Percentiles rank a stretch among this genome's conserved stretches.
Evolutionary conservation across 2,329 filamentous ascomycete genomes (phyloP).

Genomic region (Penicillium polonicum): DNA sequence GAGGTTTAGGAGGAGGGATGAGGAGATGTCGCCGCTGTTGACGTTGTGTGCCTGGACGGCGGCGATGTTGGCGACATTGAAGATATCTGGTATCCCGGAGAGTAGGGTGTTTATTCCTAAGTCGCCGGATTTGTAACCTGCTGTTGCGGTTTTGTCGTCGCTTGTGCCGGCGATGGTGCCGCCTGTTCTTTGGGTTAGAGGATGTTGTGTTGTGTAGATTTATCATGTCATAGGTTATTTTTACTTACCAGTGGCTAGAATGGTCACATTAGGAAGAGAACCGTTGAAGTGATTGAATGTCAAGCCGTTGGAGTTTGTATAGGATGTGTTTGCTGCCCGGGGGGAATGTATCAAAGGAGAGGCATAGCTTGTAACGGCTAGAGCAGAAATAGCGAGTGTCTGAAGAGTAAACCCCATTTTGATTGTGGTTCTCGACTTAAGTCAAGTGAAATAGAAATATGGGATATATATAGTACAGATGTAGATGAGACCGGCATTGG

Average conservation of each 20-base stretch:
- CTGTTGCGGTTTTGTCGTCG: constrained; percentile 26
- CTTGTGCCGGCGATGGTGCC: constrained; percentile 30
- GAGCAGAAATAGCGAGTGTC: constrained; percentile 16
- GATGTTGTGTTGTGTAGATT: not conserved
- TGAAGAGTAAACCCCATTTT: constrained; percentile 20
- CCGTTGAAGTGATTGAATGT: constrained; percentile 29
- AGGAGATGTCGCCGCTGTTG: constrained; percentile 27
- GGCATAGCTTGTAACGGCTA: constrained; percentile 21
- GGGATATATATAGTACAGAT: not conserved
- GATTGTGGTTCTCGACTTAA: not conserved
- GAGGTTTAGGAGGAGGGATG: constrained; percentile 24
- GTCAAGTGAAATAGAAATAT: not conserved
- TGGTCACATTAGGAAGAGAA: constrained; percentile 28
- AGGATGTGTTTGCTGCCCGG: constrained; percentile 21
- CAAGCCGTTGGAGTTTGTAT: constrained; percentile 28
- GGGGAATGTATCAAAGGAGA: constrained; percentile 21
- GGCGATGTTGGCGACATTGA: constrained; percentile 29
- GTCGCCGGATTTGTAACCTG: constrained; percentile 27
- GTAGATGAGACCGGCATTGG: not conserved
- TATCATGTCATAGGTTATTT: not conserved
- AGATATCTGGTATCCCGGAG: constrained; percentile 26
- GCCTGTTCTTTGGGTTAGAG: constrained; percentile 10
- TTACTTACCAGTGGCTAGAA: constrained; percentile 24
- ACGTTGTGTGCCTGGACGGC: constrained; percentile 31
- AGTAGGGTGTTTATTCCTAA: constrained; percentile 27